Evolutionary conservation across 805 yeast genomes (phyloP), one percentile per base, ranked within the genome.

Genomic region (Yarrowia divulgata): DNA sequence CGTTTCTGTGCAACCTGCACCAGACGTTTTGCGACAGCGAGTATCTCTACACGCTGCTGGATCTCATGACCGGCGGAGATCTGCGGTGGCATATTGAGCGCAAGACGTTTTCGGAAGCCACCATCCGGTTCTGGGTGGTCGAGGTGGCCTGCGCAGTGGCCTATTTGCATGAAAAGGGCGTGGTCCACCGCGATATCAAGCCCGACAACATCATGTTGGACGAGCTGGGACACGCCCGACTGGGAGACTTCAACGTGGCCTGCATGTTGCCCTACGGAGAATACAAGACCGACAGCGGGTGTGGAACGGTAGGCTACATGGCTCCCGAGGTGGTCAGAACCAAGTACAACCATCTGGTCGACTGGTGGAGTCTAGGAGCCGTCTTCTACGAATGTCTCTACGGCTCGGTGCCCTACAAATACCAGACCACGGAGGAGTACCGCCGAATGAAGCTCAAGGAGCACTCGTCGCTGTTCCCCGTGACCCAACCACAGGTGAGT

Each of bases 41-140:
- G 70, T 88, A 92, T 45, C 81, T 95, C 46, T 95, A 92, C 77
- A 95, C 93, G 77, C 98, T 94, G 45, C 85, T 95, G 68, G 98
- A 95, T 78, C 90, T 88, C 77, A 98, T 98, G 1, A 90, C 94
- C 69, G 91, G 92, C 74, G 99, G 99, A 19, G 99, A 95, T 78
- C 81, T 95, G 62, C 82, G 95, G 45, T 86, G 92, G 1, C 82
- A 93, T 66, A 87, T 95, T 63, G 87, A 78, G 62, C 74, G 74
- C 55, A 71, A 79, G 62, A 97, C 97, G 8, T 87, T 92, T 1
- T 81, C 94, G 74, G 97, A 92, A 74, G 78, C 79, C 1, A 87
- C 94, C 72, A 82, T 92, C 63, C 86, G 86, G 74, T 95, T 91
- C 80, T 94, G 93, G 77, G 87, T 90, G 80, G 84, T 85, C 45